These are phyloP conservation scores for Cladophialophora exuberans DNA, from an alignment of 2,329 filamentous ascomycete genomes.

Conservation along the genomic window DNA sequence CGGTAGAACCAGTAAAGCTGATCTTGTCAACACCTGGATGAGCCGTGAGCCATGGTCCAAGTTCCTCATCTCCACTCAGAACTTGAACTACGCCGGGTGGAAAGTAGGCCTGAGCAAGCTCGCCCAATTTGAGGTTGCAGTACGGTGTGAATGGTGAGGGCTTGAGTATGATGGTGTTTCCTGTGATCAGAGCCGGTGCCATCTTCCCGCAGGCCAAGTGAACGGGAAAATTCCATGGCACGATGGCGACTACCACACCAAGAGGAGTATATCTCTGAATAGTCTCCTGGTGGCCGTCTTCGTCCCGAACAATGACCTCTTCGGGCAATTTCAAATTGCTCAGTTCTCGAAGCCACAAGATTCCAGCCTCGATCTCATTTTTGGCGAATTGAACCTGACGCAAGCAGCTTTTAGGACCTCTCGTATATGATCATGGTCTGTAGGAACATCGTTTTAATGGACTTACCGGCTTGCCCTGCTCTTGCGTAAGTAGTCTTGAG, in stretches of 20 bases:
- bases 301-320: conserved; percentile 7
- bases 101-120: conserved; percentile 62
- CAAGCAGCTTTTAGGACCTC: background rate
- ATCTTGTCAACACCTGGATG: conserved; percentile 66
- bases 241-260: conserved; percentile 56
- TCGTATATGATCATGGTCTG: no score
- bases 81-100: conserved; percentile 65
- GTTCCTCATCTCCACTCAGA: conserved; percentile 62
- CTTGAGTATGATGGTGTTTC: conserved; percentile 61
- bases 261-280: conserved; percentile 42
- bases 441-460: no score
- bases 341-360: conserved; percentile 22
- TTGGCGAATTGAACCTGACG: conserved; percentile 28
- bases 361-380: conserved; percentile 19
- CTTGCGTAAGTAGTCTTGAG: conserved; percentile 43
- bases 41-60: conserved; percentile 62
- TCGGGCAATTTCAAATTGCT: conserved; percentile 26
- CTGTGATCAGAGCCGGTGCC: conserved; percentile 53
- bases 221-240: conserved; percentile 62
- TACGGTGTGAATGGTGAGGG: conserved; percentile 60
- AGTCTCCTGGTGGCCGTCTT: conserved; percentile 26
- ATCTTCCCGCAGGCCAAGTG: conserved; percentile 55
- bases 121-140: conserved; percentile 58
- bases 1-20: conserved; percentile 64
- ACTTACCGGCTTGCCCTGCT: conserved; percentile 45